These are phyloP conservation scores for Ascochyta viciae-villosae DNA, from an alignment of 2,329 filamentous ascomycete genomes.

Conservation along the genomic window DNA sequence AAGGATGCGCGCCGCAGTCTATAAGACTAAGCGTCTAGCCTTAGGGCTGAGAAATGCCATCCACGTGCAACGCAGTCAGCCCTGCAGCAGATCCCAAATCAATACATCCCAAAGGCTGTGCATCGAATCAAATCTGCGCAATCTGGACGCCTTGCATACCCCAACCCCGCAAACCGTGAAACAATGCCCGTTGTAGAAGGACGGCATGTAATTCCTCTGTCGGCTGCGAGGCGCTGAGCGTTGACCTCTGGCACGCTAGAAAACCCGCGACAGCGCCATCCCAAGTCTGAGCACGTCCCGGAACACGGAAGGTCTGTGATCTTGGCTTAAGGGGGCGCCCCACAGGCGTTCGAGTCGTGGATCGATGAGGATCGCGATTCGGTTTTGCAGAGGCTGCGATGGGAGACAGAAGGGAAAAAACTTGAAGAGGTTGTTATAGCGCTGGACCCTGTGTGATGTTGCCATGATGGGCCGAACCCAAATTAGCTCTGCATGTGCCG, in stretches of 20 bases:
- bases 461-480: background rate
- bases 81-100: constrained; percentile 17
- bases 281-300: constrained; percentile 15
- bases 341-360: constrained; percentile 8
- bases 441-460: constrained; percentile 14
- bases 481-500: background rate
- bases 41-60: constrained; percentile 19
- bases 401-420: background rate
- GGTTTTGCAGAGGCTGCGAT: background rate
- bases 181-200: constrained; percentile 1
- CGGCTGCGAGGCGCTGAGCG: constrained; percentile 9
- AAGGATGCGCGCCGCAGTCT: constrained; percentile 15
- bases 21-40: constrained; percentile 20
- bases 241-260: constrained; percentile 11
- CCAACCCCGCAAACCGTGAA: constrained; percentile 10
- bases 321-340: constrained; percentile 18
- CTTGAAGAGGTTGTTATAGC: constrained; percentile 1
- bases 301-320: constrained; percentile 14
- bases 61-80: constrained; percentile 21
- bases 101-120: constrained; percentile 12
- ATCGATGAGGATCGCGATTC: background rate
- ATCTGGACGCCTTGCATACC: constrained; percentile 2
- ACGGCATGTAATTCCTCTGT: constrained; percentile 1
- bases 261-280: constrained; percentile 12
- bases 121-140: constrained; percentile 7